phyloP scores from a whole-genome alignment of 306 rosid species.

The Prosopis cineraria region DNA sequence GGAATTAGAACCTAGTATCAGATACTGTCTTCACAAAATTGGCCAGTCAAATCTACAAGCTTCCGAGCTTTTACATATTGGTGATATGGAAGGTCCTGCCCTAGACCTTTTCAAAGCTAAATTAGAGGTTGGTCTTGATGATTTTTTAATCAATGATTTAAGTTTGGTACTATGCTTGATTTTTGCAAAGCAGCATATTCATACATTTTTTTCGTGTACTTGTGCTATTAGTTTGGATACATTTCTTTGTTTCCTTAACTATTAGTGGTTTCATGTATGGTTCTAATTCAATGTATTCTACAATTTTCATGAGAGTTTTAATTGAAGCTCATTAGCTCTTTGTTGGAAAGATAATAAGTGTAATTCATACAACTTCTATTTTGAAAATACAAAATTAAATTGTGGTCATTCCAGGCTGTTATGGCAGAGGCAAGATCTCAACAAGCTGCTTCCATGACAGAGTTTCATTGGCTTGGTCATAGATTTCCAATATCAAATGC shows the following conservation, averaged over 20 bases:
- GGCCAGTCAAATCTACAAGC: constrained; percentile 92
- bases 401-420: constrained; percentile 71
- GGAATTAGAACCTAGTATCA: constrained; percentile 96
- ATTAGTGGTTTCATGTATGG: background rate
- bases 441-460: constrained; percentile 99
- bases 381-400: constrained; percentile 6
- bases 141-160: constrained; percentile 1
- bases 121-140: constrained; percentile 72
- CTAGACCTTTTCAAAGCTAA: constrained; percentile 94
- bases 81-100: constrained; percentile 99
- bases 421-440: constrained; percentile 99
- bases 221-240: background rate
- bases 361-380: constrained; percentile 23
- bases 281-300: background rate
- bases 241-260: constrained; percentile 8
- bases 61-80: constrained; percentile 88
- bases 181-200: constrained; percentile 21
- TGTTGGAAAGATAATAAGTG: constrained; percentile 25
- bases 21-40: constrained; percentile 90
- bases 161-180: constrained; percentile 19
- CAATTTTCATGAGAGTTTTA: constrained; percentile 16
- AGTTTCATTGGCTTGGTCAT: constrained; percentile 94
- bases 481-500: constrained; percentile 94
- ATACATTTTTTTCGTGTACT: constrained; percentile 10
- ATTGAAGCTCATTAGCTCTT: constrained; percentile 12